Conservation (phyloP, 495 filamentous ascomycete genomes). For the Aspergillus mulundensis region DNA sequence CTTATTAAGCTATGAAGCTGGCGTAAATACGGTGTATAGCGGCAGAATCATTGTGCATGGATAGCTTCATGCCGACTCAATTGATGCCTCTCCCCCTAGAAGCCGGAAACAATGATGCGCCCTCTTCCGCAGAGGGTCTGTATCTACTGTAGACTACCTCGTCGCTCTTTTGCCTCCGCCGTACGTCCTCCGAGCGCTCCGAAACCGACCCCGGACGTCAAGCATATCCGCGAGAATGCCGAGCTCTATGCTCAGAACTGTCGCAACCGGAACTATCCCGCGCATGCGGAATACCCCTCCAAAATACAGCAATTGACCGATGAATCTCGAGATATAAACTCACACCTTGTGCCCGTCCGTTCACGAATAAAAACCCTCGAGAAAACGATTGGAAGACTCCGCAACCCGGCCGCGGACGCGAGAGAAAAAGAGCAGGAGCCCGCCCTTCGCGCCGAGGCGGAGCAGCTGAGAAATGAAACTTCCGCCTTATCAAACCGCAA, state of each 20-base stretch:
- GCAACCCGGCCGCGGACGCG: constrained; percentile 13
- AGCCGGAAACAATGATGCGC: neutral
- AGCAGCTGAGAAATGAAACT: constrained; percentile 63
- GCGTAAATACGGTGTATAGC: neutral
- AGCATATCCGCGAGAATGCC: constrained; percentile 79
- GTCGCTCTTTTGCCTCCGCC: constrained; percentile 32
- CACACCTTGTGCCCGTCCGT: constrained; percentile 34
- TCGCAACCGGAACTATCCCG: constrained; percentile 74
- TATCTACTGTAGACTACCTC: constrained; percentile 33
- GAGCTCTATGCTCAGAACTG: constrained; percentile 79
- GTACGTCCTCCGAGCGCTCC: constrained; percentile 69
- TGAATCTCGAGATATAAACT: constrained; percentile 52
- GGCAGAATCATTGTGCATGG: constrained; percentile 9
- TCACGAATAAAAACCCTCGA: constrained; percentile 41
- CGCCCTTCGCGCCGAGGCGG: constrained; percentile 57
- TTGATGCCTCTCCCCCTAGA: constrained; percentile 18
- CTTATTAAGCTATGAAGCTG: too few relatives aligned
- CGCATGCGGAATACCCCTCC: constrained; percentile 59
- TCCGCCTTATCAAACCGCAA: constrained; percentile 57
- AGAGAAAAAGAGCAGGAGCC: constrained; percentile 17
- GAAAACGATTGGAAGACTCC: constrained; percentile 37
- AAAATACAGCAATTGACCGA: constrained; percentile 68
- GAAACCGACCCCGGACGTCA: constrained; percentile 74
- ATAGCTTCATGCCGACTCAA: constrained; percentile 6
- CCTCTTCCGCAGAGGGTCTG: constrained; percentile 32